Conservation (phyloP, 495 filamentous ascomycete species). For the Rhypophila decipiens region DNA sequence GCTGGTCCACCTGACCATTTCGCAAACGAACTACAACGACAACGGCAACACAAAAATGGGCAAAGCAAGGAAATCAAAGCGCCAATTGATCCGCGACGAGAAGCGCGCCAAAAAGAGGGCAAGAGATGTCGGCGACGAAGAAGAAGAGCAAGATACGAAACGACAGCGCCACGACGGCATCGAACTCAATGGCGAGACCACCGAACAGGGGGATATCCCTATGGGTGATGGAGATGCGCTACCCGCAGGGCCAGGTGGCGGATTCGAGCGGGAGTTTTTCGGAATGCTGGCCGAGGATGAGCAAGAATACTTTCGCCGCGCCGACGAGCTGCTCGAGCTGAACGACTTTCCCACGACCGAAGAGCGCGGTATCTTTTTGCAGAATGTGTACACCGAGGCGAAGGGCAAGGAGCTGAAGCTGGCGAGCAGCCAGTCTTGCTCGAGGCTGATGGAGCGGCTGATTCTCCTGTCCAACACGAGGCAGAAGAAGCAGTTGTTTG, state of each 20-base stretch:
- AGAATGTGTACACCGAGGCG: constrained; percentile 80
- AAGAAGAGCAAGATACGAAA: constrained; percentile 28
- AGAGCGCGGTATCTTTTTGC: constrained; percentile 72
- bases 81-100: constrained; percentile 42
- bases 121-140: constrained; percentile 19
- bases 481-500: constrained; percentile 82
- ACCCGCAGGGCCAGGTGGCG: constrained; percentile 8
- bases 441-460: constrained; percentile 82
- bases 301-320: constrained; percentile 87
- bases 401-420: constrained; percentile 91
- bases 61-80: constrained; percentile 34
- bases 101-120: constrained; percentile 35
- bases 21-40: too few relatives aligned
- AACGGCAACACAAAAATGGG: too few relatives aligned
- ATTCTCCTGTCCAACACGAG: constrained; percentile 70
- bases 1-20: too few relatives aligned
- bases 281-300: constrained; percentile 85
- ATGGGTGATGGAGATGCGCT: constrained; percentile 19
- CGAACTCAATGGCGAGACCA: constrained; percentile 8
- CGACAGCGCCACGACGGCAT: constrained; percentile 29
- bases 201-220: constrained; percentile 22
- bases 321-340: constrained; percentile 79
- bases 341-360: constrained; percentile 77
- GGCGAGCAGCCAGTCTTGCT: constrained; percentile 90
- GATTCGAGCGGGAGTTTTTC: constrained; percentile 60